Conservation (phyloP, 2,329 filamentous ascomycete species). For the Botryosphaeria dothidea region DNA sequence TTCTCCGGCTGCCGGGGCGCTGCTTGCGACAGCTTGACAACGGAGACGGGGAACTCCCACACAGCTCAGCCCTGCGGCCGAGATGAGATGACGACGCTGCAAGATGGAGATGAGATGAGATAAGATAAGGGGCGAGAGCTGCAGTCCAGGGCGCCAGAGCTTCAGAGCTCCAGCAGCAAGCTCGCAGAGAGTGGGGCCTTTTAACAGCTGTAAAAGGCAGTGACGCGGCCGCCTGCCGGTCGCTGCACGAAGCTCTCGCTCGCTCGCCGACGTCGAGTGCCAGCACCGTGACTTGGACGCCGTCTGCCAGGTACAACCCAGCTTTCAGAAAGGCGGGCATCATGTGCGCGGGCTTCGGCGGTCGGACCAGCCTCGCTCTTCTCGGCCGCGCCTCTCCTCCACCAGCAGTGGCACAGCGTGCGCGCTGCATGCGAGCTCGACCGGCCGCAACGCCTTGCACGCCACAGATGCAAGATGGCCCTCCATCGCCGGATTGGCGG, state of each 20-base stretch:
- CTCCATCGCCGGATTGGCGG: not conserved
- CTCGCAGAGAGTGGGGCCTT: not conserved
- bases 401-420: too few relatives aligned
- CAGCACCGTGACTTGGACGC: not conserved
- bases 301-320: not conserved
- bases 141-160: not conserved
- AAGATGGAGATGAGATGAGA: not conserved
- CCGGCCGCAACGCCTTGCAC: not conserved
- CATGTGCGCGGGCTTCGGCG: not conserved
- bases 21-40: not conserved
- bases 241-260: not conserved
- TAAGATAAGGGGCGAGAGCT: not conserved
- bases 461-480: not conserved
- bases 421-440: too few relatives aligned
- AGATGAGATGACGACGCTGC: not conserved
- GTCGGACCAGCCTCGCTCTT: not conserved
- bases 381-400: not conserved
- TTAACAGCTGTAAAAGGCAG: not conserved
- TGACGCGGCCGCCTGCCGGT: not conserved
- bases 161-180: not conserved
- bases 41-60: not conserved
- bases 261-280: not conserved
- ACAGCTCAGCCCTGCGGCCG: not conserved
- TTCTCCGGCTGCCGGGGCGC: not conserved
- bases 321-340: not conserved